Evolutionary conservation across 352 stramenopile genomes (phyloP), one percentile per base, ranked within the genome.

Genomic region (Globisporangium sylvaticum): DNA sequence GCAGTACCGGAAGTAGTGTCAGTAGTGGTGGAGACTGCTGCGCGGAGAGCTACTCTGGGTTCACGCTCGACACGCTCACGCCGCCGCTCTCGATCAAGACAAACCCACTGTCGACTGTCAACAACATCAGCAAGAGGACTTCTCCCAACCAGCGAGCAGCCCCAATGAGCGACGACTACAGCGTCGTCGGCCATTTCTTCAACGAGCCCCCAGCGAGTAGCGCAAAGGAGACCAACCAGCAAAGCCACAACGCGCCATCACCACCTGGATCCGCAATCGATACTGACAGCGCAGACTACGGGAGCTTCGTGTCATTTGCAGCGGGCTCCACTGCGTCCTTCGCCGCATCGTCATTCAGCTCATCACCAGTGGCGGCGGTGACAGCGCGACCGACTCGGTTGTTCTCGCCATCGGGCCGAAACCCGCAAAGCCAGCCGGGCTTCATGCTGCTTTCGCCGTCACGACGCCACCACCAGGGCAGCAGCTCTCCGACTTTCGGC

Each of bases 21-120:
- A 58, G 54, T 20, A 46, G 15, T 34, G 71, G 15, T 34, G 71
- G 22, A 0, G 29, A 48, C 6, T 67, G 58, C 34, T 71, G 52
- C 22, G 62, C 74, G 1, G 73, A 81, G 10, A 87, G 59, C 66
- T 89, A 88, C 59, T 73, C 72, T 34, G 71, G 73, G 20, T 90
- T 90, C 39, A 54, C 74, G 14, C 58, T 84, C 56, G 72, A 83
- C 12, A 71, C 79, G 6, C 58, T 90, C 3, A 62, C 76, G 4
- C 60, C 72, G 4, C 63, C 73, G 25, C 65, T 73, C 0, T 18
- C 39, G 10, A 62, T 78, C 53, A 68, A 58, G 54, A 56, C 64
- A 4, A 64, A 64, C 10, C 12, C 37, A 39, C 20, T 44, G 3
- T 24, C 54, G 12, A 4, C 2, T 20, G 22, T 5, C 54, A 44